Base-by-base conservation (phyloP, 2,329 filamentous ascomycete species). In the Cytospora leucostoma region DNA sequence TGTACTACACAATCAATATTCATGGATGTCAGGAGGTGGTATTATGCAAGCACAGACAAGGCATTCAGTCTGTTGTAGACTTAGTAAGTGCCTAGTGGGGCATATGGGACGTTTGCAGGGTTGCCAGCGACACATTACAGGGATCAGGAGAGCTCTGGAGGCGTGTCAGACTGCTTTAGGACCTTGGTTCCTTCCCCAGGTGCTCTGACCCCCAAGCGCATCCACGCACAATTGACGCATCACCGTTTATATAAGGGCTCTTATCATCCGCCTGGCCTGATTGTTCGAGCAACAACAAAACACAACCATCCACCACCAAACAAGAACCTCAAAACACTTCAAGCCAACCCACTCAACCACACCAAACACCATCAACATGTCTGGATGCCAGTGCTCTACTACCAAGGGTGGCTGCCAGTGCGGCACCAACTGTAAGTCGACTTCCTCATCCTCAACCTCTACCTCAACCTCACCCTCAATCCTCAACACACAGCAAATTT, bases 361-460 rank as follows among this genome's bases (percentile, higher is more conserved):
- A 27, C 27, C 37, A 17, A 21, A 63, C 32, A 34, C 37, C 50
- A 60, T 57, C 57, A 64, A 40, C 53, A 66, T 66, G 64, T 34
- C 64, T 64, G 61, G 57, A 40, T 63, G 62, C 53, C 32, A 63
- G 38, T 65, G 64, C 57, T 57, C 61, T 35, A 38, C 56, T n/a
- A 56, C 60, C 4, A 60, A 61, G 27, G 21, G 34, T 4, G n/a
- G 38, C 49, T 66, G 64, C 59, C 57, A 61, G 49, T 64, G 57
- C 49, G 52, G 47, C 15, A 7, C 13, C 34, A 55, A 38, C 52
- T 61, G 49, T 59, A 17, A 60, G 56, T 56, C 0, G 7, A 8
- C 6, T 15, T 6, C 32, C 47, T 44, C 19, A 19, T 33, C 8
- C 17, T 15, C 34, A 12, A 1, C 17, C 10, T 49, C 35, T 15